Conservation (phyloP, 768 basidiomycete genomes). For the Lactarius vividus region DNA sequence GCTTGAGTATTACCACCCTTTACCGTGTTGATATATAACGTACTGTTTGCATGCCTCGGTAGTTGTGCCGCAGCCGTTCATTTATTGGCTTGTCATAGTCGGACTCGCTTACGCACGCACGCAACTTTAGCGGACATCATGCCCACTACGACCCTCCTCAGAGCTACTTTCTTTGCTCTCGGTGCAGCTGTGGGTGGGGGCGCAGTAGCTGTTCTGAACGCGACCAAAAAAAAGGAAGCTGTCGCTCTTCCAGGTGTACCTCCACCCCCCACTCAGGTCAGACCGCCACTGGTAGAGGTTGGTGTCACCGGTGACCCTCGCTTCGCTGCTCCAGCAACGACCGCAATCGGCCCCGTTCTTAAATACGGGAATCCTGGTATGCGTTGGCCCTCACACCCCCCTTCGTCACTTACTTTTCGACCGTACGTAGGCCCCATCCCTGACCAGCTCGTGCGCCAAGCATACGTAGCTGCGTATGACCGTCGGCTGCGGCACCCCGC, state of each 20-base stretch:
- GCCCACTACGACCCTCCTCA: conserved; percentile 50
- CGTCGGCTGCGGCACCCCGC: conserved; percentile 85
- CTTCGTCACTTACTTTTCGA: conserved; percentile 1
- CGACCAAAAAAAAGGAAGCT: conserved; percentile 33
- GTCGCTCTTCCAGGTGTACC: conserved; percentile 24
- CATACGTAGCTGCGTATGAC: conserved; percentile 90
- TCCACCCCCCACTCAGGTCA: neutral
- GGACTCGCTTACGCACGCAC: neutral
- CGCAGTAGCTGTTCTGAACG: conserved; percentile 50
- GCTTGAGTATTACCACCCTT: conserved; percentile 10
- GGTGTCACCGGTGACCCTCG: conserved; percentile 45
- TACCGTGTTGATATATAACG: conserved; percentile 18
- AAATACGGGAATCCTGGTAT: conserved; percentile 84
- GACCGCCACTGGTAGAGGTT: conserved; percentile 45
- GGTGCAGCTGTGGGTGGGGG: conserved; percentile 82
- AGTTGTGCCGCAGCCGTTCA: conserved; percentile 25
- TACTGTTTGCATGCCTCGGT: conserved; percentile 25
- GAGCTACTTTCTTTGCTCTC: conserved; percentile 75
- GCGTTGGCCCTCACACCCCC: conserved; percentile 25
- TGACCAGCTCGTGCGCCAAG: conserved; percentile 74
- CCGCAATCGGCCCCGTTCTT: conserved; percentile 42
- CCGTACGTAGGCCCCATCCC: conserved; percentile 69
- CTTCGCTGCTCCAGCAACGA: conserved; percentile 38
- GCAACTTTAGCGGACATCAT: conserved; percentile 31
- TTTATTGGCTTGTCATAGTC: conserved; percentile 16